Evolutionary conservation across 306 rosid species (phyloP).

Genomic region (Potentilla sterilis): DNA sequence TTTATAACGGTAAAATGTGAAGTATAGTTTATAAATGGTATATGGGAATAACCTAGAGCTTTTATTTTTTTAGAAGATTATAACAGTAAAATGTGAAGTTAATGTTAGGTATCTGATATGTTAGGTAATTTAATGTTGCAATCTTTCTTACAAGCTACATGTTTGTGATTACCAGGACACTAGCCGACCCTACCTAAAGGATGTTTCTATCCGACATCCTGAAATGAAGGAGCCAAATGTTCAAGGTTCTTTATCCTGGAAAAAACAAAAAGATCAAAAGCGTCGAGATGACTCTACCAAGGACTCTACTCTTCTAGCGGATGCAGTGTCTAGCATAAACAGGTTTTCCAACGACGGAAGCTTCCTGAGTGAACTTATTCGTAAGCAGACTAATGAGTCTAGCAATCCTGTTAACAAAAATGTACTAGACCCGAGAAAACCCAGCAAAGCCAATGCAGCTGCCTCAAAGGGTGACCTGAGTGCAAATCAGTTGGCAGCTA

Average conservation of each 20-base stretch:
- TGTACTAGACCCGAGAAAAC: constrained; percentile 31
- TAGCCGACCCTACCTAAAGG: constrained; percentile 51
- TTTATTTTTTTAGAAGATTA: too few relatives aligned
- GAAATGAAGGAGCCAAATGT: constrained; percentile 77
- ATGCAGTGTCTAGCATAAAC: constrained; percentile 71
- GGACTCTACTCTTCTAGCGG: constrained; percentile 54
- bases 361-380: constrained; percentile 52
- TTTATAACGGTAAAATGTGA: constrained; percentile 17
- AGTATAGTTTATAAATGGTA: not conserved
- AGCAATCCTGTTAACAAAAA: constrained; percentile 37
- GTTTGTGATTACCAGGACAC: constrained; percentile 12
- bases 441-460: constrained; percentile 30
- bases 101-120: too few relatives aligned
- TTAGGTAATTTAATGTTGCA: not conserved
- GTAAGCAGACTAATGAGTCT: constrained; percentile 31
- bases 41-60: too few relatives aligned
- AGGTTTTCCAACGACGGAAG: constrained; percentile 69
- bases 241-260: constrained; percentile 75
- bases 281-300: constrained; percentile 39
- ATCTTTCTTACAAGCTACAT: not conserved
- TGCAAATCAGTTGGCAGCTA: constrained; percentile 96
- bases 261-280: constrained; percentile 54
- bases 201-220: constrained; percentile 47
- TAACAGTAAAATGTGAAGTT: too few relatives aligned
- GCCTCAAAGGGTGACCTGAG: constrained; percentile 48